A percentile compares a stretch with the other conserved stretches of the same genome.
These are phyloP conservation scores for Neurospora pannonica DNA, from an alignment of 495 filamentous ascomycete genomes.

Conservation along the genomic window DNA sequence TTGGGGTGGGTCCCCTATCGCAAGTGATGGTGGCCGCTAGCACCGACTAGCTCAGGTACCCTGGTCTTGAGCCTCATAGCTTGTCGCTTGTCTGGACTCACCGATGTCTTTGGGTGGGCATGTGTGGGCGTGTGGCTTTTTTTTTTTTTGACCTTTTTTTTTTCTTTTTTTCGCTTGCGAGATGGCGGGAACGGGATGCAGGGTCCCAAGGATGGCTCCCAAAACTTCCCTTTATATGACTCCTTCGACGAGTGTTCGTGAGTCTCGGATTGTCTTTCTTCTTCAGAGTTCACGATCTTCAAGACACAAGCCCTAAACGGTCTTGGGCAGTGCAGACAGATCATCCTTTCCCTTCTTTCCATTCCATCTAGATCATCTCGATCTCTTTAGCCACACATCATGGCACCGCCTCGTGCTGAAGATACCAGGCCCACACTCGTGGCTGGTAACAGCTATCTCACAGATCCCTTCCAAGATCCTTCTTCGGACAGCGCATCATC, in stretches of 20 bases:
- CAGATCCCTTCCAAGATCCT: constrained; percentile 20
- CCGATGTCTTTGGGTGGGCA: neutral
- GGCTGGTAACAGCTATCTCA: neutral
- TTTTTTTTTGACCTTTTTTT: neutral
- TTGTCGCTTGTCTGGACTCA: neutral
- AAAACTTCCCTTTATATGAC: neutral
- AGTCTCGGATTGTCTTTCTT: neutral
- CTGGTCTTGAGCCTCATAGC: neutral
- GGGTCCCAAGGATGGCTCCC: neutral
- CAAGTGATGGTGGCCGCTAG: neutral
- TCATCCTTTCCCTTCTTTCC: neutral
- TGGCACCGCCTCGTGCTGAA: neutral
- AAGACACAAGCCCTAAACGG: neutral
- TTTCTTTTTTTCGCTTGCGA: neutral
- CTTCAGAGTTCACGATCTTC: neutral
- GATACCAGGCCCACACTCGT: neutral
- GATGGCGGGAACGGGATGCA: neutral
- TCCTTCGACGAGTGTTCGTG: neutral
- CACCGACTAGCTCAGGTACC: neutral
- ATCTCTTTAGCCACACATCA: neutral
- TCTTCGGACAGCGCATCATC: constrained; percentile 12
- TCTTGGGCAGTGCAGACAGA: neutral
- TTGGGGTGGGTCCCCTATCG: neutral
- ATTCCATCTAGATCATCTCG: neutral
- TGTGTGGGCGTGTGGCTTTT: neutral